Percentiles rank a stretch among this genome's conserved stretches.
phyloP scores from a whole-genome alignment of 1,284 basidiomycete species.

The Entoloma clypeatum region DNA sequence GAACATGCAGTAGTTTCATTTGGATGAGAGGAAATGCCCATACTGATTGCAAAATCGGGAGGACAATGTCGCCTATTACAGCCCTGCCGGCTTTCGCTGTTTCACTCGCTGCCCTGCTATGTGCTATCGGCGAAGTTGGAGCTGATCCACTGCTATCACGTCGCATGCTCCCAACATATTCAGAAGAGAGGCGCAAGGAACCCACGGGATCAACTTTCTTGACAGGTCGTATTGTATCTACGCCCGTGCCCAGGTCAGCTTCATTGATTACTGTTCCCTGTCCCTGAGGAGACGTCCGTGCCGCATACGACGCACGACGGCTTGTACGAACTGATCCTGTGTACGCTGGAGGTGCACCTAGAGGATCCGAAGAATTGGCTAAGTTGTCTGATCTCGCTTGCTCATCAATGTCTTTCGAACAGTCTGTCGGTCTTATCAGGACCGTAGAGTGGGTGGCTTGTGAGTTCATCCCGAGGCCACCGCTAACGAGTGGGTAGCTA shows the following conservation, averaged over 20 bases:
- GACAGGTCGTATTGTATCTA: slow-evolving; percentile 88
- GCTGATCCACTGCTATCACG: slow-evolving; percentile 48
- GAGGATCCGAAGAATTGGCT: slow-evolving; percentile 32
- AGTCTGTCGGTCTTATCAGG: slow-evolving; percentile 49
- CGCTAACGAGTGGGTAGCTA: slow-evolving; percentile 45
- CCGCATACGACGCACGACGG: slow-evolving; percentile 70
- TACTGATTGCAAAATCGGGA: slow-evolving; percentile 65
- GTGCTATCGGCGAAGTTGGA: slow-evolving; percentile 44
- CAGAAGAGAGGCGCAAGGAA: slow-evolving; percentile 75
- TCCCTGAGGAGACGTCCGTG: slow-evolving; percentile 57
- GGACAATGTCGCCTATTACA: slow-evolving; percentile 77
- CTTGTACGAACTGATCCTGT: slow-evolving; percentile 49
- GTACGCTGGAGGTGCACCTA: slow-evolving; percentile 61
- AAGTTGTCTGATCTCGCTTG: slow-evolving; percentile 37
- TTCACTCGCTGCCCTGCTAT: slow-evolving; percentile 52
- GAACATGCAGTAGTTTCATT: slow-evolving; percentile 4
- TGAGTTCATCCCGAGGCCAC: slow-evolving; percentile 48
- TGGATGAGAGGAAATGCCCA: not conserved
- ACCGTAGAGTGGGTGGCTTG: slow-evolving; percentile 67
- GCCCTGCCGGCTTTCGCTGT: slow-evolving; percentile 61
- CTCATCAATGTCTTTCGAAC: slow-evolving; percentile 39
- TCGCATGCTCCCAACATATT: slow-evolving; percentile 73
- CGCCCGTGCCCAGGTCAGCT: slow-evolving; percentile 79
- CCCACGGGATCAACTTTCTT: slow-evolving; percentile 84
- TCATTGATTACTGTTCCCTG: slow-evolving; percentile 75